phyloP scores from a whole-genome alignment of 148 eudicot genomes.

The Dianthus caryophyllus region DNA sequence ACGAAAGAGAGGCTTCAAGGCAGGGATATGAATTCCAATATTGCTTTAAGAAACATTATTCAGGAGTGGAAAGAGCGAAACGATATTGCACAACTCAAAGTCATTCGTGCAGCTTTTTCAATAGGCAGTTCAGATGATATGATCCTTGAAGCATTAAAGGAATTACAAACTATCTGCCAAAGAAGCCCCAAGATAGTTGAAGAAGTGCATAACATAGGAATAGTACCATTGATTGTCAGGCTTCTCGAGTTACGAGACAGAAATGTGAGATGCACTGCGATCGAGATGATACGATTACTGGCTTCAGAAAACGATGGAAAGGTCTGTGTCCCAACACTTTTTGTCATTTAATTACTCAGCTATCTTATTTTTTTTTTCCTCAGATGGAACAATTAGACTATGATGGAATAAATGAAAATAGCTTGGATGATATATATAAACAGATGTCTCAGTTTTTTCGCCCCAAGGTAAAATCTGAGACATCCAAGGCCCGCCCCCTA shows the following conservation, averaged over 20 bases:
- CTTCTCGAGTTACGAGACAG: slow-evolving; percentile 53
- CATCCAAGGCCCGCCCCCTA: no score
- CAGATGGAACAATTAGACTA: no score
- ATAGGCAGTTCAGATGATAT: slow-evolving; percentile 43
- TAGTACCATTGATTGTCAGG: slow-evolving; percentile 56
- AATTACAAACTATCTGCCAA: slow-evolving; percentile 44
- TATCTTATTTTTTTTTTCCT: background rate
- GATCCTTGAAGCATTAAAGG: slow-evolving; percentile 58
- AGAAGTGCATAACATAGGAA: slow-evolving; percentile 43
- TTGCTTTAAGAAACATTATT: slow-evolving; percentile 54
- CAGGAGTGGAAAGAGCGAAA: slow-evolving; percentile 77
- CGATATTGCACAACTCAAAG: slow-evolving; percentile 56
- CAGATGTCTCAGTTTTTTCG: no score
- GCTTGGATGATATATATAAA: no score
- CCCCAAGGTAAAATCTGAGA: no score
- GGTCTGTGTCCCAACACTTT: slow-evolving; percentile 28
- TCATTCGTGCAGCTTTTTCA: slow-evolving; percentile 51
- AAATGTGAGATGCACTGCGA: slow-evolving; percentile 43
- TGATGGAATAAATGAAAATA: no score
- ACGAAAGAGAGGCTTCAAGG: slow-evolving; percentile 46
- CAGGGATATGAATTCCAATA: slow-evolving; percentile 43
- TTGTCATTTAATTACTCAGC: background rate
- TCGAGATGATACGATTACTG: slow-evolving; percentile 44
- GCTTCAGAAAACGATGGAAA: slow-evolving; percentile 55
- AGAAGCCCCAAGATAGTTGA: slow-evolving; percentile 34